A percentile compares a stretch with the other conserved stretches of the same genome.
These are phyloP conservation scores for Sisymbrium irio DNA, from an alignment of 345 rosid species.

Conservation along the genomic window DNA sequence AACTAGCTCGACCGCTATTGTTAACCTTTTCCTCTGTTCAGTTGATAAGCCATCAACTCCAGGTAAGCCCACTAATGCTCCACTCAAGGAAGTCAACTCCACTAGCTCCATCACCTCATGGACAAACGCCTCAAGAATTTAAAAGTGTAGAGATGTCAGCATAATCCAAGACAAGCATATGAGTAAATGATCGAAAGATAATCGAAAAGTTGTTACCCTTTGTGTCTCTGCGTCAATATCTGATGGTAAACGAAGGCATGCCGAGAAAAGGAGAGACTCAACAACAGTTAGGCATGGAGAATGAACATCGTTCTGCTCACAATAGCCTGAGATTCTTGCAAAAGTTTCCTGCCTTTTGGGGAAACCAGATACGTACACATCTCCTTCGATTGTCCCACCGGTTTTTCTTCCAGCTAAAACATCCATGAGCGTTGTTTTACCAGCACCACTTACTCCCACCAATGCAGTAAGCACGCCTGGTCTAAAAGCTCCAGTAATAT, in stretches of 20 bases:
- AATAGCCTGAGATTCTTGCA: slow-evolving; percentile 95
- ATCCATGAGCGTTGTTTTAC: slow-evolving; percentile 99
- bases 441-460: slow-evolving; percentile 98
- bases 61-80: slow-evolving; percentile 91
- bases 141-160: slow-evolving; percentile 30
- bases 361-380: slow-evolving; percentile 76
- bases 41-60: slow-evolving; percentile 96
- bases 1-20: slow-evolving; percentile 93
- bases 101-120: slow-evolving; percentile 99
- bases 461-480: slow-evolving; percentile 92
- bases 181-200: neutral
- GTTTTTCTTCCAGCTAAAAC: slow-evolving; percentile 98
- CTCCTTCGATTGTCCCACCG: slow-evolving; percentile 88
- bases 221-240: slow-evolving; percentile 76
- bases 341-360: slow-evolving; percentile 93
- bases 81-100: slow-evolving; percentile 75
- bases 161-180: slow-evolving; percentile 6
- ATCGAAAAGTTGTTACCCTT: slow-evolving; percentile 44
- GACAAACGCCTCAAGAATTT: slow-evolving; percentile 72
- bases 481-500: slow-evolving; percentile 94
- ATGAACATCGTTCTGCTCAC: slow-evolving; percentile 96
- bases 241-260: slow-evolving; percentile 85
- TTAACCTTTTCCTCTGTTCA: slow-evolving; percentile 89
- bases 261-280: slow-evolving; percentile 95
- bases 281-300: slow-evolving; percentile 91